Percentiles rank a stretch among this genome's conserved stretches.
Conservation (phyloP, 2,329 filamentous ascomycete genomes). For the Cryphonectria carpinicola region DNA sequence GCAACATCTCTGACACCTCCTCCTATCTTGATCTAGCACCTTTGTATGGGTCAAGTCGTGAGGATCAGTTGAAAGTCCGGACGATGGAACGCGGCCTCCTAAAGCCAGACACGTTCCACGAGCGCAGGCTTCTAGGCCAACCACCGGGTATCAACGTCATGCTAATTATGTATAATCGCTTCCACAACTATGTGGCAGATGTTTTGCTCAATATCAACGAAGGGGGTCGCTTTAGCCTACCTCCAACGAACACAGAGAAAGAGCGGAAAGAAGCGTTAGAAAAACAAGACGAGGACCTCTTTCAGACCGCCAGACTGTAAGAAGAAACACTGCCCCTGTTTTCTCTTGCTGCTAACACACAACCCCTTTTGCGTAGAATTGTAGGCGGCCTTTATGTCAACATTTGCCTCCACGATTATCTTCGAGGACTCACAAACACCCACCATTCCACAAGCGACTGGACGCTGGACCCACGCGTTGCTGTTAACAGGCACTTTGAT, state of each 20-base stretch:
- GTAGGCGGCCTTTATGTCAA: slow-evolving; percentile 59
- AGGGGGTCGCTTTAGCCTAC: slow-evolving; percentile 60
- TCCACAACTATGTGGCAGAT: slow-evolving; percentile 71
- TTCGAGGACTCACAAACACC: slow-evolving; percentile 63
- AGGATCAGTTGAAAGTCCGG: slow-evolving; percentile 53
- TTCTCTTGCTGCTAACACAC: neutral
- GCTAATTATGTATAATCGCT: slow-evolving; percentile 70
- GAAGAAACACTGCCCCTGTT: neutral
- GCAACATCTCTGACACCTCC: slow-evolving; percentile 67
- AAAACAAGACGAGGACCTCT: slow-evolving; percentile 52
- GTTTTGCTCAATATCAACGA: slow-evolving; percentile 70
- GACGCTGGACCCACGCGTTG: slow-evolving; percentile 66
- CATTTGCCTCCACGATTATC: slow-evolving; percentile 62
- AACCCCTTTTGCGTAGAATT: slow-evolving; percentile 35
- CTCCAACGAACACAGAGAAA: slow-evolving; percentile 27
- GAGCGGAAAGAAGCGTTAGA: slow-evolving; percentile 37
- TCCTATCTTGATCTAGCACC: slow-evolving; percentile 77
- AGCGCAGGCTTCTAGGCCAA: slow-evolving; percentile 66
- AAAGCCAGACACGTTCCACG: slow-evolving; percentile 72
- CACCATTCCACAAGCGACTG: slow-evolving; percentile 62
- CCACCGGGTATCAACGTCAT: slow-evolving; percentile 71
- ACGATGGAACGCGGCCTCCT: slow-evolving; percentile 47
- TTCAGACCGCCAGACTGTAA: slow-evolving; percentile 56
- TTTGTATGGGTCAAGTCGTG: slow-evolving; percentile 63
- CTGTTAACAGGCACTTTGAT: slow-evolving; percentile 53